Evolutionary conservation across 176 grass and related monocot genomes (phyloP), one percentile per base, ranked within the genome.

Genomic region (Neostapfia colusana): DNA sequence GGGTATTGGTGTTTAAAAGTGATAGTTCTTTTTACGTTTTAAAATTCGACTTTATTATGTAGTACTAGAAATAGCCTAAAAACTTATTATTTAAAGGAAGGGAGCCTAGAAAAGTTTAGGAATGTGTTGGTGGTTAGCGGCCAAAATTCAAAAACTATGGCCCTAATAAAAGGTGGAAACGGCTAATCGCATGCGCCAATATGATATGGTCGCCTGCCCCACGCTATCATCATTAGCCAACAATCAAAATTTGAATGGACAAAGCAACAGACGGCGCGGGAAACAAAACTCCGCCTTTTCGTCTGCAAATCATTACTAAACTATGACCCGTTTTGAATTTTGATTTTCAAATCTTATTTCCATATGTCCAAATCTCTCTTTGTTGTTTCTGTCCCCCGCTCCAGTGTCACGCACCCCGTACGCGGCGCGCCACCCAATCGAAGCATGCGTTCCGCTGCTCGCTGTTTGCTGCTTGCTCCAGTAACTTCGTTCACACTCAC

Each of bases 401-500:
- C 18, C 50, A 50, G 48, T 18, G 48, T 50, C 49, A 11, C 21
- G 21, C 23, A n/a, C 21, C 53, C n/a, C 53, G 53, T 56, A 56
- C 53, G 4, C 24, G 49, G 61, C 69, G 15, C 67, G 38, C 15
- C 41, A 49, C 55, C 55, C 56, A 62, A 70, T 28, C 42, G 18
- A 70, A 72, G 67, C 48, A 51, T 28, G 35, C 75, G 72, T 63
- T 69, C 57, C 11, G 13, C 36, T 28, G 10, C 10, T 76, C n/a
- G n/a, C 43, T 48, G 31, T 11, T 48, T 16, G 48, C 48, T 42
- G 11, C 40, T n/a, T 13, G 26, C 56, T 46, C 69, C 45, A 63
- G 73, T 72, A 55, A 10, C 78, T 77, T 86, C 48, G 39, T 77
- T 86, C 48, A 49, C 79, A 65, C 60, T 73, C 61, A 79, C 61